A percentile compares a stretch with the other conserved stretches of the same genome.
Conservation (phyloP, 2,329 filamentous ascomycete species). For the Cytospora piceicola region DNA sequence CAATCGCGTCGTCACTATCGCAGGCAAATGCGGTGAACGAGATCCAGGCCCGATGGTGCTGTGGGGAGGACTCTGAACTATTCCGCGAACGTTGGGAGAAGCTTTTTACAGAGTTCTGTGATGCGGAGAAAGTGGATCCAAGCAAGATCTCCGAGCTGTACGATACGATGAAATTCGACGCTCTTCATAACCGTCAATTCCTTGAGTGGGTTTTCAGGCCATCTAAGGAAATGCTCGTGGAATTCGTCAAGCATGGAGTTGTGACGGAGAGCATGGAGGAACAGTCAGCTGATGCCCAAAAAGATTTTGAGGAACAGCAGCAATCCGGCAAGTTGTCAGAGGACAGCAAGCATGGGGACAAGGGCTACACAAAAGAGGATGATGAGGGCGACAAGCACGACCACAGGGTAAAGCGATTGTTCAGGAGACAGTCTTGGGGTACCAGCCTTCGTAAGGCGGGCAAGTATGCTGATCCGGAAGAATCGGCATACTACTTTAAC, state of each 20-base stretch:
- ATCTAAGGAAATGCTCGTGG: constrained; percentile 74
- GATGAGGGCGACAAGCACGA: constrained; percentile 45
- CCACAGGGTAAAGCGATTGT: constrained; percentile 54
- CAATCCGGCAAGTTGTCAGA: constrained; percentile 39
- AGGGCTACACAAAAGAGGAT: constrained; percentile 48
- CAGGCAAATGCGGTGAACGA: constrained; percentile 65
- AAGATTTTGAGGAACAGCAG: constrained; percentile 45
- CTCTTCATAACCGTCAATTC: constrained; percentile 93
- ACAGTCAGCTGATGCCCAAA: constrained; percentile 38
- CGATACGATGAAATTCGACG: constrained; percentile 99
- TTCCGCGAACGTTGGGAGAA: constrained; percentile 99
- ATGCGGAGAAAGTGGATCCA: constrained; percentile 96
- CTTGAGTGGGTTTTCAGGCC: constrained; percentile 98
- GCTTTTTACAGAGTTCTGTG: constrained; percentile 93
- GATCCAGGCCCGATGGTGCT: constrained; percentile 94
- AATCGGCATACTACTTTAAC: constrained; percentile 72
- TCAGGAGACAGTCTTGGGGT: constrained; percentile 65
- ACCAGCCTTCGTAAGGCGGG: constrained; percentile 53
- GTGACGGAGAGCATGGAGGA: constrained; percentile 38
- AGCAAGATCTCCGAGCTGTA: constrained; percentile 99
- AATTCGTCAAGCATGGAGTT: constrained; percentile 58
- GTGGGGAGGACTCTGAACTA: constrained; percentile 89
- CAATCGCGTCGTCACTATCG: constrained; percentile 52
- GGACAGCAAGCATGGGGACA: constrained; percentile 42
- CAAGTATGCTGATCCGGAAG: constrained; percentile 63